phyloP scores from a whole-genome alignment of 129 eudicot species.

The Apium graveolens region DNA sequence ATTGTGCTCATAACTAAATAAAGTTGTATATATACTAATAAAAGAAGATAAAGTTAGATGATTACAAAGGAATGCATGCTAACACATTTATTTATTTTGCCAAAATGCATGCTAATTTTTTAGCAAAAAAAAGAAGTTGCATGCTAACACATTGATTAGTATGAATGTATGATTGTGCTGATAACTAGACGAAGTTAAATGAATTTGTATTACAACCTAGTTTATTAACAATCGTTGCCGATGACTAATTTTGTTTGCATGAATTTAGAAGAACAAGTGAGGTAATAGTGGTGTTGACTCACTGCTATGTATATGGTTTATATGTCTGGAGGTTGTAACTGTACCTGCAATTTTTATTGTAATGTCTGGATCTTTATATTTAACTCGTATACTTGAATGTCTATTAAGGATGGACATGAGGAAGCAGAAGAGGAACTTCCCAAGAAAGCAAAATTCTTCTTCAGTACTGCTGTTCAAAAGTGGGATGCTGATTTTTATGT shows the following conservation, averaged over 20 bases:
- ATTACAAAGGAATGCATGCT: not conserved
- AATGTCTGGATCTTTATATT: not conserved
- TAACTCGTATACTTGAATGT: slow-evolving; percentile 6
- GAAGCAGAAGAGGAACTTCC: slow-evolving; percentile 85
- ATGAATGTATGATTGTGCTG: not conserved
- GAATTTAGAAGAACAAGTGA: not conserved
- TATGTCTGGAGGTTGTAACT: not conserved
- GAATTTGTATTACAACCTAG: not conserved
- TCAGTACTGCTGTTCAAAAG: slow-evolving; percentile 76
- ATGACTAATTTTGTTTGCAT: not conserved
- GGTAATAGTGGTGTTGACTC: not conserved
- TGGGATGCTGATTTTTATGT: slow-evolving; percentile 98
- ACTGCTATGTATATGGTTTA: not conserved
- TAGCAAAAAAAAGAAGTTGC: no score
- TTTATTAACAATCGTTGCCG: not conserved
- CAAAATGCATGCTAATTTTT: no score
- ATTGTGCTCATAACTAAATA: no score
- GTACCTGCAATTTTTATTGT: not conserved
- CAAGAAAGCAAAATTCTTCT: slow-evolving; percentile 85
- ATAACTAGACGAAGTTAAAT: not conserved
- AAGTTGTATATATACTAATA: no score
- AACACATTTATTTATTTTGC: not conserved
- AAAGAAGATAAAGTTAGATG: no score
- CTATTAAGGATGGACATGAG: slow-evolving; percentile 76
- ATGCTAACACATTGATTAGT: not conserved